Base-by-base conservation (phyloP, 306 rosid genomes). In the Inga leiocalycina region DNA sequence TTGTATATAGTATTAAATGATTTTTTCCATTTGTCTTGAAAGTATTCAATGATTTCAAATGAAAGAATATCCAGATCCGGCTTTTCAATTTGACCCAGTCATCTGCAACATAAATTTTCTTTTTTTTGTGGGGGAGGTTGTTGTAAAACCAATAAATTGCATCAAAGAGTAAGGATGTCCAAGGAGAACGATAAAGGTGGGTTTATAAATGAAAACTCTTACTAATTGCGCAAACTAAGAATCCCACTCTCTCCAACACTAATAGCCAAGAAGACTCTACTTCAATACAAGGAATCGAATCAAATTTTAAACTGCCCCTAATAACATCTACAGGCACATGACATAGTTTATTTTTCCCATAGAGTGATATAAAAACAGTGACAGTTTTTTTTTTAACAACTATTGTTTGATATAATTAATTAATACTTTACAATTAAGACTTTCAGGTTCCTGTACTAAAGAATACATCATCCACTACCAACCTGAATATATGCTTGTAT, bases 401-500 rank as follows among this genome's bases (percentile, higher is more conserved):
- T 4, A 51, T 51, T 48, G 43, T 11, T 48, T 51, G n/a, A 51
- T 16, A 51, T 51, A 3, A 48, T 48, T 10, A 51, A 51, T 51
- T 39, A 39, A 39, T 39, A 39, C 43, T 39, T 39, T 6, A 39
- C 43, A 39, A 39, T 39, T 5, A 76, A 64, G n/a, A 77, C 32
- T 75, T 76, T 59, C 49, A 32, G 81, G 62, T 45, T 66, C 48
- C 20, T 70, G 32, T 49, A 27, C 52, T 10, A 19, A 24, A 41
- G 82, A 64, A 45, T 61, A 69, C 27, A 49, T 44, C 59, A 75
- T 56, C 34, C 67, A 80, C 72, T 62, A 83, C 93, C 76, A 84
- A 93, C 99, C 99, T 94, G 94, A 73, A 96, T 95, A 87, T 59
- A 84, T 69, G 92, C 78, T 72, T 84, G 88, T 65, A 97, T 78